Conservation (phyloP, 192 early-diverging fungal genomes). For the Gorgonomyces haynaldii region DNA sequence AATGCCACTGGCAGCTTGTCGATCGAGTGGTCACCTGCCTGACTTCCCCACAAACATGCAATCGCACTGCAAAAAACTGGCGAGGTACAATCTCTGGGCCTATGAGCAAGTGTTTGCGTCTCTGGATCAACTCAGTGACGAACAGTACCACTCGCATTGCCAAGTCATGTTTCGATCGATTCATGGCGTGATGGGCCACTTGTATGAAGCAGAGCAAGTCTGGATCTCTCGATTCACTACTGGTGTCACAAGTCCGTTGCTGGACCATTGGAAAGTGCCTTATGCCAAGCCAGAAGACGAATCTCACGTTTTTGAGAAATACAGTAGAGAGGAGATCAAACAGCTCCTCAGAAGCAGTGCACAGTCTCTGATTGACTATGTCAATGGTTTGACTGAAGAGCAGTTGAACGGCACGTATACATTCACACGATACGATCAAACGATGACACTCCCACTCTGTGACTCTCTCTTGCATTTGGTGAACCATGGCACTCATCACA, state of each 20-base stretch:
- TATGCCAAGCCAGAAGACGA: background rate
- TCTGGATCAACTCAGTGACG: too few relatives aligned
- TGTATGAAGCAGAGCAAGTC: background rate
- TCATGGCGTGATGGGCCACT: background rate
- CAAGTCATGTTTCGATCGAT: background rate
- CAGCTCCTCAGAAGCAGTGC: background rate
- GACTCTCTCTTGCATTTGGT: constrained; percentile 8
- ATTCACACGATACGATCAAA: background rate
- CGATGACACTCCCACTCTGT: background rate
- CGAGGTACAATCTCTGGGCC: too few relatives aligned
- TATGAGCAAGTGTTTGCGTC: too few relatives aligned
- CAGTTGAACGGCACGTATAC: background rate
- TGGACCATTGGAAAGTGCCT: background rate
- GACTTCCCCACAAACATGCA: too few relatives aligned
- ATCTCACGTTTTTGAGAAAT: background rate
- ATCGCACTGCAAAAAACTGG: too few relatives aligned
- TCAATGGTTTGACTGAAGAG: background rate
- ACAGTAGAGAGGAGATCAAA: background rate
- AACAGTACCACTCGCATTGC: background rate
- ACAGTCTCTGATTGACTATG: background rate
- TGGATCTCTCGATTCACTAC: background rate
- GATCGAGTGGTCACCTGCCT: too few relatives aligned
- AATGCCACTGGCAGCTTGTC: too few relatives aligned
- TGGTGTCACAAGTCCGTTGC: background rate
- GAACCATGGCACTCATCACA: constrained; percentile 15